Evolutionary conservation across 148 eudicot genomes (phyloP).

Genomic region (Nepenthes mirabilis): DNA sequence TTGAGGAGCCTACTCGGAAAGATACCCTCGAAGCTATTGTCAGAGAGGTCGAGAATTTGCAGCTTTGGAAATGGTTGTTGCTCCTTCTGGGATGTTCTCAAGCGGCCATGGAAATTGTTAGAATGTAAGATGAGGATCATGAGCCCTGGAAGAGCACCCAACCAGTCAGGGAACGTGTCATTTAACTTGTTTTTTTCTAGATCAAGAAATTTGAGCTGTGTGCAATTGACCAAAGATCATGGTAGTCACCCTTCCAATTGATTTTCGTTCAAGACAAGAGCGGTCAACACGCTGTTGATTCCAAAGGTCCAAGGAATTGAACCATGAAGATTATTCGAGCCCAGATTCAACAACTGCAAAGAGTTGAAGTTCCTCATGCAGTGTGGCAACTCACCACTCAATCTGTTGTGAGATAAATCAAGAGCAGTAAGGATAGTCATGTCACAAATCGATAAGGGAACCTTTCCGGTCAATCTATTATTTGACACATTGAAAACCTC

Average conservation of each 20-base stretch:
- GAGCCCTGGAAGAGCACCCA: slow-evolving; percentile 1
- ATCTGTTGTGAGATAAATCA: slow-evolving; percentile 16
- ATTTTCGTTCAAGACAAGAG: slow-evolving; percentile 5
- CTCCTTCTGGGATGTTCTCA: neutral
- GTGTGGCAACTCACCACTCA: slow-evolving; percentile 12
- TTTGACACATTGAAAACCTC: neutral
- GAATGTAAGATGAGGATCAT: neutral
- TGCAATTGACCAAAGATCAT: slow-evolving; percentile 1
- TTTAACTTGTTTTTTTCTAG: slow-evolving; percentile 6
- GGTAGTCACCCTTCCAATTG: slow-evolving; percentile 5
- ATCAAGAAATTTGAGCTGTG: neutral
- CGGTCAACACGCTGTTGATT: neutral
- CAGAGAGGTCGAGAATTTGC: neutral
- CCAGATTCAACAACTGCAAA: neutral
- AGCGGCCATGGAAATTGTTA: slow-evolving; percentile 3
- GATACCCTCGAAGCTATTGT: neutral
- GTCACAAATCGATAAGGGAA: slow-evolving; percentile 23
- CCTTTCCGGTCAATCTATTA: slow-evolving; percentile 3
- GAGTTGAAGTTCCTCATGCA: slow-evolving; percentile 4
- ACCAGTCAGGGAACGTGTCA: slow-evolving; percentile 6
- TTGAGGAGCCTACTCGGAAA: neutral
- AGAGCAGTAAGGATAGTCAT: slow-evolving; percentile 1
- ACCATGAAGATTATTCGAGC: slow-evolving; percentile 7
- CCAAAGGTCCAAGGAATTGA: slow-evolving; percentile 2
- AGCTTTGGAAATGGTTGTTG: neutral